Conservation (phyloP, 345 rosid genomes). For the Hibiscus tridactylites region DNA sequence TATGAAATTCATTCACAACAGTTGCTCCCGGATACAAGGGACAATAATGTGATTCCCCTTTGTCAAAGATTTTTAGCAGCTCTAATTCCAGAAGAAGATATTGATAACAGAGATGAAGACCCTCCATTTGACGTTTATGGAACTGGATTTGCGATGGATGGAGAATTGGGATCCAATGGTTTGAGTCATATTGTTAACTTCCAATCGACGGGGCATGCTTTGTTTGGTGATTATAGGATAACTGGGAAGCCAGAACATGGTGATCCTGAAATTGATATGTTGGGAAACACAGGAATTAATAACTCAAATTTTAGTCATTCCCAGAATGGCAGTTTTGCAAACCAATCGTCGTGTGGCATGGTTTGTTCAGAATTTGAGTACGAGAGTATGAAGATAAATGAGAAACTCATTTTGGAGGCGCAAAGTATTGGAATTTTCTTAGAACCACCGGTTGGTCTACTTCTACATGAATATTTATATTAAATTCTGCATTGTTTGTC, state of each 20-base stretch:
- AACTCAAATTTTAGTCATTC: conserved; percentile 32
- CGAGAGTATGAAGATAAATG: conserved; percentile 48
- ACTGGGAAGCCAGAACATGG: conserved; percentile 41
- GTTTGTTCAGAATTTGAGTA: conserved; percentile 47
- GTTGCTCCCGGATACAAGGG: conserved; percentile 26
- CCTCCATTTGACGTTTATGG: conserved; percentile 41
- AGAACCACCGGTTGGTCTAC: conserved; percentile 54
- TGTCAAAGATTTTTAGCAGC: conserved; percentile 80
- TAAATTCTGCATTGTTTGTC: not conserved
- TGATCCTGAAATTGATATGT: conserved; percentile 40
- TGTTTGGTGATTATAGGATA: conserved; percentile 42
- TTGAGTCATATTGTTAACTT: conserved; percentile 40
- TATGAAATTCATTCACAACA: conserved; percentile 29
- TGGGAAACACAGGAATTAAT: conserved; percentile 22
- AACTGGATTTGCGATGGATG: conserved; percentile 46
- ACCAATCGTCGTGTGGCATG: conserved; percentile 28
- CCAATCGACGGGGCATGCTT: conserved; percentile 20
- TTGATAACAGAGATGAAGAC: conserved; percentile 39
- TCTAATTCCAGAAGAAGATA: conserved; percentile 75
- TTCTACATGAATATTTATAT: conserved; percentile 4
- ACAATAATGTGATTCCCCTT: conserved; percentile 42
- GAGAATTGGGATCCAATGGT: conserved; percentile 51
- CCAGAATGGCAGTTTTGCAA: conserved; percentile 36
- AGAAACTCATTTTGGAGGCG: conserved; percentile 70
- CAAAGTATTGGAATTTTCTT: conserved; percentile 78